phyloP scores from a whole-genome alignment of 805 yeast genomes.

The Myxozyma neotropica region DNA sequence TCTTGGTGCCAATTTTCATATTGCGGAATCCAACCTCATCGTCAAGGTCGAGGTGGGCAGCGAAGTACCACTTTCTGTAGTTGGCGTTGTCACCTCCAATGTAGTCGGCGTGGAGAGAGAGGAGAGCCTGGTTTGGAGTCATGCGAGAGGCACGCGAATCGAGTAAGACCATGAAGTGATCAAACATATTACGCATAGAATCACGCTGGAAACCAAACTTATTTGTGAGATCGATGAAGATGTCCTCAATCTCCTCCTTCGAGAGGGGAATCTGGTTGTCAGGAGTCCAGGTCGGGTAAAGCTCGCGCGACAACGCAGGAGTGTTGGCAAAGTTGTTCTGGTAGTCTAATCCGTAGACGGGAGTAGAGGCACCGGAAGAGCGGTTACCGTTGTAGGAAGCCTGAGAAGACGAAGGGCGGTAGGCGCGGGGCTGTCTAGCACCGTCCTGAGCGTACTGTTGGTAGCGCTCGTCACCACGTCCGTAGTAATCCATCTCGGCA shows the following conservation, averaged over 20 bases:
- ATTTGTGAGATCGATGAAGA: constrained; percentile 60
- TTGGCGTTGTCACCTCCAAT: constrained; percentile 90
- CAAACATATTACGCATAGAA: constrained; percentile 76
- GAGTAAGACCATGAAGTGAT: constrained; percentile 74
- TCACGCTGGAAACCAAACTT: constrained; percentile 85
- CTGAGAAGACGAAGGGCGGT: constrained; percentile 48
- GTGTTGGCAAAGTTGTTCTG: constrained; percentile 25
- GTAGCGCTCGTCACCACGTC: constrained; percentile 41
- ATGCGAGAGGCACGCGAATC: constrained; percentile 87
- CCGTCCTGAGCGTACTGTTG: constrained; percentile 27
- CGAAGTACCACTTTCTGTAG: constrained; percentile 89
- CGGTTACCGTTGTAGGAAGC: constrained; percentile 82
- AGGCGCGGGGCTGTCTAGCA: constrained; percentile 39
- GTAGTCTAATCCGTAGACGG: constrained; percentile 73
- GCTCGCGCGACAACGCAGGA: constrained; percentile 53
- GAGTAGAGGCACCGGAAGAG: constrained; percentile 93
- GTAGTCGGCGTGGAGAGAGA: constrained; percentile 83
- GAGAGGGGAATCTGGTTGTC: constrained; percentile 83
- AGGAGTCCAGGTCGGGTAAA: constrained; percentile 99
- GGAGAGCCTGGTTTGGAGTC: constrained; percentile 68
- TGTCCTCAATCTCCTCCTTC: constrained; percentile 59
- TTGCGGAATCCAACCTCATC: constrained; percentile 61
- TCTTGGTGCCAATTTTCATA: constrained; percentile 57
- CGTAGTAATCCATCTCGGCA: constrained; percentile 46
- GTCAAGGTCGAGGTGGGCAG: constrained; percentile 78